Evolutionary conservation across 2,329 filamentous ascomycete genomes (phyloP).

Genomic region (Colletotrichum magnum): DNA sequence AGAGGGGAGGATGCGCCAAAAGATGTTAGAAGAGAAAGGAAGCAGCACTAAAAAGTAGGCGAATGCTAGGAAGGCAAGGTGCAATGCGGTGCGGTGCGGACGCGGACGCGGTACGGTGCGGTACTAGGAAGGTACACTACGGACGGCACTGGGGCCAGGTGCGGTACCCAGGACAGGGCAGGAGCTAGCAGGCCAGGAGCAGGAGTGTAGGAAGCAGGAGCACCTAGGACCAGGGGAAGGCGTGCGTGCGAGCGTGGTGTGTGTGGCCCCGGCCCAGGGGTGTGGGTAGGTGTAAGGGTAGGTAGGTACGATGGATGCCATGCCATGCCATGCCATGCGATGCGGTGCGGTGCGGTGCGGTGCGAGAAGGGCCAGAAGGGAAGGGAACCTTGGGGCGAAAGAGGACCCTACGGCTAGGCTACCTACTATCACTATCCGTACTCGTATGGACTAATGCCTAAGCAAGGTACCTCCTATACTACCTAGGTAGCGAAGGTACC

Average conservation of each 20-base stretch:
- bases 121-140: constrained; percentile 26
- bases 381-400: too few relatives aligned
- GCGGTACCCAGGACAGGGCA: constrained; percentile 23
- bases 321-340: constrained; percentile 12
- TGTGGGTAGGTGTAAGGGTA: constrained; percentile 23
- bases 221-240: not conserved
- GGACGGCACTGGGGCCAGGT: constrained; percentile 18
- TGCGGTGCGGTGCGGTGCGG: constrained; percentile 16
- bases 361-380: not conserved
- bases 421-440: not conserved
- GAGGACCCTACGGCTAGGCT: not conserved
- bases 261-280: constrained; percentile 22
- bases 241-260: constrained; percentile 11
- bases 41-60: constrained; percentile 29
- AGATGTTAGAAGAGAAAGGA: constrained; percentile 34
- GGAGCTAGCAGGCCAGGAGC: constrained; percentile 3
- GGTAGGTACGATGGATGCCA: not conserved
- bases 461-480: too few relatives aligned
- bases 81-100: constrained; percentile 37
- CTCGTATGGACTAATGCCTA: too few relatives aligned
- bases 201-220: constrained; percentile 7
- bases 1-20: constrained; percentile 33
- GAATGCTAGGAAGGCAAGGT: constrained; percentile 24
- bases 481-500: too few relatives aligned
- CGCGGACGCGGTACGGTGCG: constrained; percentile 24